Evolutionary conservation across 768 basidiomycete species (phyloP), one percentile per base, ranked within the genome.

Genomic region (Boletus speciosus): DNA sequence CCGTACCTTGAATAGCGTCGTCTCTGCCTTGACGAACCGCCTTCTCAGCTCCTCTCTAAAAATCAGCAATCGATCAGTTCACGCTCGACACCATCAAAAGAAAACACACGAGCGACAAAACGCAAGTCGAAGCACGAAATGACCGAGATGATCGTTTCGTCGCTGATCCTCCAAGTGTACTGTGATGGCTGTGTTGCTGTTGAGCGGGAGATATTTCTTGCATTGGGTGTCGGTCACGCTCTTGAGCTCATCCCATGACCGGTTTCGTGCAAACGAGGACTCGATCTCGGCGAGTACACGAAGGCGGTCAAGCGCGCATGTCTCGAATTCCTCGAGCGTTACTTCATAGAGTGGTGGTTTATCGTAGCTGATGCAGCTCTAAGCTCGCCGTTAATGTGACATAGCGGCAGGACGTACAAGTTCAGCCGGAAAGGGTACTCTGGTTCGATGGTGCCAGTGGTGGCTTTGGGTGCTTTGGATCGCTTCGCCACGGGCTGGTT

Each of bases 311-410:
- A 99, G 77, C 1, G 97, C 97, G 66, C 81, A 90, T 3, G 80
- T 85, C 68, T 99, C 97, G 61, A 99, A 99, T 58, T 98, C 90
- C 68, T 98, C 97, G 16, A 98, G 76, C 1, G 93, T 93, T 19
- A 98, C 86, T 63, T 98, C 93, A 52, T 85, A 86, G 15, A 80
- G 70, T 19, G 97, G 97, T 21, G 95, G 91, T 16, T 66, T 73
- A 61, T 95, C 88, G 66, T 99, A 98, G 71, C 94, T 97, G 47
- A 21, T 19, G 52, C n/a, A 25, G 10, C 15, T 27, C 29, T 67
- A 10, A 67, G 51, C 44, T 29, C 19, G 35, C 21, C 14, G 37
- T 5, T 16, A 29, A 37, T 25, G 44, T 42, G 21, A 52, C 47
- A 35, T n/a, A 36, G 34, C 19, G 31, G 35, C 47, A 23, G 40